phyloP scores from a whole-genome alignment of 73 alveolate species.

The Paramecium caudatum region DNA sequence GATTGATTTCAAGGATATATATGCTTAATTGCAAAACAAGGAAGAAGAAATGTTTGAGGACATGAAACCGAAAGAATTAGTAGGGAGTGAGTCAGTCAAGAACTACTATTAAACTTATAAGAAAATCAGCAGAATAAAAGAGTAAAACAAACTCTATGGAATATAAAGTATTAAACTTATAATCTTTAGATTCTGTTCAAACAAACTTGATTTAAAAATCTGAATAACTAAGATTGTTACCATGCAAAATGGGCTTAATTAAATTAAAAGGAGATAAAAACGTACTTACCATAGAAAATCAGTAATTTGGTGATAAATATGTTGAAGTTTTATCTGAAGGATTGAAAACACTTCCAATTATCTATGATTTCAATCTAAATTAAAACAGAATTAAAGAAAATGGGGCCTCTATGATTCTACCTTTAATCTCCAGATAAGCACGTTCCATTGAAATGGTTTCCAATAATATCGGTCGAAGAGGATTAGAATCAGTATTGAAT shows the following conservation, averaged over 20 bases:
- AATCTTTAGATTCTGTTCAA: slow-evolving; percentile 29
- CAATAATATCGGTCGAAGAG: background rate
- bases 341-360: slow-evolving; percentile 3
- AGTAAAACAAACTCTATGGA: background rate
- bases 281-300: background rate
- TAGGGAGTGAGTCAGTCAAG: background rate
- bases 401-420: slow-evolving; percentile 37
- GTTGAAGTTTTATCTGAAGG: slow-evolving; percentile 59
- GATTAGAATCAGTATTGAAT: slow-evolving; percentile 21
- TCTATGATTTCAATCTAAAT: slow-evolving; percentile 41
- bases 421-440: slow-evolving; percentile 66
- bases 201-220: slow-evolving; percentile 1
- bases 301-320: slow-evolving; percentile 74
- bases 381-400: slow-evolving; percentile 56
- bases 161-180: background rate
- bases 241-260: slow-evolving; percentile 68
- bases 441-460: slow-evolving; percentile 38
- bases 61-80: slow-evolving; percentile 1
- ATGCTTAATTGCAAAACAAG: slow-evolving; percentile 1
- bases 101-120: slow-evolving; percentile 21
- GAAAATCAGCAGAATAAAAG: slow-evolving; percentile 10
- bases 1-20: background rate
- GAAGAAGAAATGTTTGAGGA: slow-evolving; percentile 38
- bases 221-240: slow-evolving; percentile 36
- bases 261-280: slow-evolving; percentile 2